A percentile compares a stretch with the other conserved stretches of the same genome.
These are phyloP conservation scores for Gossypium turneri DNA, from an alignment of 345 rosid genomes.

Conservation along the genomic window DNA sequence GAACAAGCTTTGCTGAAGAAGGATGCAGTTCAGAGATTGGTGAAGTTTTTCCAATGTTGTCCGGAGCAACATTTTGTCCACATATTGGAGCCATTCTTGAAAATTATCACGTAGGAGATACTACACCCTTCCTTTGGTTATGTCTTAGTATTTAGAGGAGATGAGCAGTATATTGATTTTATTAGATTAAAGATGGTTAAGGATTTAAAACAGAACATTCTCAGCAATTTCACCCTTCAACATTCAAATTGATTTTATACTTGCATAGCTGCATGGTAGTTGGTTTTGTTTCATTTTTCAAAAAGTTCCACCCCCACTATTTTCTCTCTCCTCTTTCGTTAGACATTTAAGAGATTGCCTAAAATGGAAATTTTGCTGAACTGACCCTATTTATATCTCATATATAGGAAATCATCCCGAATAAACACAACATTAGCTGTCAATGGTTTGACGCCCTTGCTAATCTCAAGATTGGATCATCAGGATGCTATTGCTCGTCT, in stretches of 20 bases:
- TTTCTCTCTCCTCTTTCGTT: neutral
- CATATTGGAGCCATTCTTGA: conserved; percentile 96
- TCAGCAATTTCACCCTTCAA: neutral
- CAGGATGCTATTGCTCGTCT: conserved; percentile 99
- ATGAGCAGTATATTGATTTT: neutral
- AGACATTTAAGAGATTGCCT: neutral
- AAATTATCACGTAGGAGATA: conserved; percentile 76
- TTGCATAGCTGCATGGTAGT: neutral
- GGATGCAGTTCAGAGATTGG: conserved; percentile 89
- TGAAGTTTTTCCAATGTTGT: conserved; percentile 86
- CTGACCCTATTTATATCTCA: conserved; percentile 12
- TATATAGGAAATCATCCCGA: conserved; percentile 80
- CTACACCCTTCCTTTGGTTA: neutral
- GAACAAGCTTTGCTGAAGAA: conserved; percentile 90
- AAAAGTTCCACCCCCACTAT: neutral
- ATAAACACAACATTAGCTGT: conserved; percentile 94
- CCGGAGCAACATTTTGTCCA: conserved; percentile 95
- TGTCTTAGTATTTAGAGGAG: neutral
- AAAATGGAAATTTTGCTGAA: neutral
- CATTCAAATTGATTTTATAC: neutral
- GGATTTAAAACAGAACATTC: neutral
- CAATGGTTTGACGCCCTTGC: conserved; percentile 92
- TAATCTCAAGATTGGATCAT: conserved; percentile 83
- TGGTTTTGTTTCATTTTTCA: neutral
- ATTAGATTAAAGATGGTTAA: neutral